A percentile compares a stretch with the other conserved stretches of the same genome.
Conservation (phyloP, 805 yeast genomes). For the Yarrowia sp. region DNA sequence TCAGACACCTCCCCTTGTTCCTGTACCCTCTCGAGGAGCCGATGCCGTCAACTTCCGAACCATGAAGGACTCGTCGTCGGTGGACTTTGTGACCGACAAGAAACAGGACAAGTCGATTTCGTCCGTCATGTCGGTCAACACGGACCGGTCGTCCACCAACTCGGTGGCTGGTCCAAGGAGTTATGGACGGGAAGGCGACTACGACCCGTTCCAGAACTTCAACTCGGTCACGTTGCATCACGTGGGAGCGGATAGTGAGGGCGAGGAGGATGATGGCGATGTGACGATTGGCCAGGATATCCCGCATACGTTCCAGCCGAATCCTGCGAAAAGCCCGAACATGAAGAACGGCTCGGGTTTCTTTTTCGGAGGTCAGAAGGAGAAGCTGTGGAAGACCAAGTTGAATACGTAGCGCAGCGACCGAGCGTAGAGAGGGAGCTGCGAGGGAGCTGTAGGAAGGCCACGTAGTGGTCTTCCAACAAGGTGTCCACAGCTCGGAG, state of each 20-base stretch:
- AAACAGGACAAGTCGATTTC: constrained; percentile 20
- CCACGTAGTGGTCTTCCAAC: no score
- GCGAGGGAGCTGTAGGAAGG: no score
- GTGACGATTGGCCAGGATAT: constrained; percentile 5
- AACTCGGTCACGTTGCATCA: constrained; percentile 84
- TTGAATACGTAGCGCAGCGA: not conserved
- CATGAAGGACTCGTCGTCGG: constrained; percentile 37
- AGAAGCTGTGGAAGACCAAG: constrained; percentile 23
- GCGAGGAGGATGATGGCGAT: constrained; percentile 46
- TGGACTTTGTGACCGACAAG: constrained; percentile 37
- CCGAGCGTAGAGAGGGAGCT: no score
- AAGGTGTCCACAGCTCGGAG: not conserved
- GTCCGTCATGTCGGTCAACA: constrained; percentile 23
- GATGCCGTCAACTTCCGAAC: constrained; percentile 44
- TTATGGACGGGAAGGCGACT: constrained; percentile 14
- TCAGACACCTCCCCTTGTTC: constrained; percentile 94
- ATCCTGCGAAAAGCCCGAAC: constrained; percentile 31
- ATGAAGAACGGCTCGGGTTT: constrained; percentile 19
- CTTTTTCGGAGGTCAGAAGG: constrained; percentile 14
- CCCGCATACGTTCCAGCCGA: constrained; percentile 23
- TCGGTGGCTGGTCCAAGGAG: constrained; percentile 35
- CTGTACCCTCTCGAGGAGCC: constrained; percentile 61
- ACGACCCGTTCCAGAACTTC: constrained; percentile 81
- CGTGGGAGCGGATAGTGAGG: constrained; percentile 51
- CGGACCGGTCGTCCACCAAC: constrained; percentile 26